Percentiles rank a stretch among this genome's conserved stretches.
These are phyloP conservation scores for Calonectria hongkongensis DNA, from an alignment of 2,329 filamentous ascomycete species.

Conservation along the genomic window DNA sequence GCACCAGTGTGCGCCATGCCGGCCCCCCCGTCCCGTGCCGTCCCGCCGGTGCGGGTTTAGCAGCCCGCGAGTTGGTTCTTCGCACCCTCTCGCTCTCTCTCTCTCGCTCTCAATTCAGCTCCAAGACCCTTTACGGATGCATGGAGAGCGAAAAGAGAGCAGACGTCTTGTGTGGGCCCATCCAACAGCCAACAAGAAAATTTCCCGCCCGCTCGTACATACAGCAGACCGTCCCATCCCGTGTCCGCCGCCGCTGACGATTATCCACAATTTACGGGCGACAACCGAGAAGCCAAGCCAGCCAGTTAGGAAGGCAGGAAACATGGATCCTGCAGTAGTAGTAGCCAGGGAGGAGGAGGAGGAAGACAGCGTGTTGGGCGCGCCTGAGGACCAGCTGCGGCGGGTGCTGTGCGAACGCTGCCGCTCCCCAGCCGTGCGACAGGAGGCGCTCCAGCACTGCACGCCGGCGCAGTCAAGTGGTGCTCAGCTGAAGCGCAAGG, in stretches of 20 bases:
- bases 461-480: slow-evolving; percentile 24
- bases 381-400: slow-evolving; percentile 45
- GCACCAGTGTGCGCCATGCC: slow-evolving; percentile 9
- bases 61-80: background rate
- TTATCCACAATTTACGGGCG: background rate
- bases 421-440: slow-evolving; percentile 15
- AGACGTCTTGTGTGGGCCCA: too few relatives aligned
- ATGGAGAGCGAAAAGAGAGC: too few relatives aligned
- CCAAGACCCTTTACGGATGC: too few relatives aligned
- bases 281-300: background rate
- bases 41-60: slow-evolving; percentile 16
- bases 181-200: too few relatives aligned
- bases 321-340: background rate
- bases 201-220: too few relatives aligned
- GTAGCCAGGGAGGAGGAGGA: background rate
- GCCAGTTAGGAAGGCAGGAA: background rate
- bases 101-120: too few relatives aligned
- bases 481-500: slow-evolving; percentile 46
- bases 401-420: slow-evolving; percentile 48
- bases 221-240: too few relatives aligned
- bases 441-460: slow-evolving; percentile 36
- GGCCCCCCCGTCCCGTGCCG: slow-evolving; percentile 15
- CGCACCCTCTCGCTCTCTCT: too few relatives aligned
- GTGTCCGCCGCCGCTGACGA: too few relatives aligned
- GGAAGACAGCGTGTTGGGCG: slow-evolving; percentile 29